Evolutionary conservation across 352 stramenopile species (phyloP), one percentile per base, ranked within the genome.

Genomic region (Saprolegnia parasitica): DNA sequence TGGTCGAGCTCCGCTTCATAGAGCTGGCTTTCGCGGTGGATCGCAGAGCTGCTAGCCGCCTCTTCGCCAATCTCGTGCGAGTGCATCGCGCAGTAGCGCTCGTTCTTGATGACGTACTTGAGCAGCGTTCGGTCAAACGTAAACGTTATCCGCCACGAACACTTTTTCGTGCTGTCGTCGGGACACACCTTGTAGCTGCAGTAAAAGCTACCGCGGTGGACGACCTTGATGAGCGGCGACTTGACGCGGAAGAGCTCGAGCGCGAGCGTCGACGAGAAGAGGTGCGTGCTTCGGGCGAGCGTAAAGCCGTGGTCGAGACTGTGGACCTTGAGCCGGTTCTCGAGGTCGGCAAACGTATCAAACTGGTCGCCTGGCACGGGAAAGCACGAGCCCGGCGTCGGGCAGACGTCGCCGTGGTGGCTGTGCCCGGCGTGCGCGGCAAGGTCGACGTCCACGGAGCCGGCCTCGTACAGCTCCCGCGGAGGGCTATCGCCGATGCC

Each of bases 201-300:
- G 32, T 67, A 67, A 23, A 67, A 67, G 60, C n/a, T 54, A 24
- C 60, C 60, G 13, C 60, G 60, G 13, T 67, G 60, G 16, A 67
- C 60, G 18, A 55, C 40, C 26, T 56, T 54, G 13, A 55, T 46
- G 26, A 60, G 52, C 20, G 32, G 18, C 26, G 57, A 42, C 21
- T 49, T 49, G 23, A 65, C 26, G 40, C 40, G 20, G 21, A 67
- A 67, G 21, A 67, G 60, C 21, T 67, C 60, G 10, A 26, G 24
- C 40, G 29, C 60, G 4, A 46, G 15, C 60, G 32, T 45, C 11
- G 60, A n/a, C 5, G 32, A 46, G 37, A 67, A 67, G n/a, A 55
- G 23, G 13, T 67, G 32, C 18, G 60, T 67, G 32, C 40, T 67
- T 6, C 60, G 40, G 0, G 60, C 32, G 23, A 45, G 40, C 32